Percentiles rank a stretch among this genome's conserved stretches.
These are phyloP conservation scores for Xylaria sp. DNA, from an alignment of 2,329 filamentous ascomycete species.

Conservation along the genomic window DNA sequence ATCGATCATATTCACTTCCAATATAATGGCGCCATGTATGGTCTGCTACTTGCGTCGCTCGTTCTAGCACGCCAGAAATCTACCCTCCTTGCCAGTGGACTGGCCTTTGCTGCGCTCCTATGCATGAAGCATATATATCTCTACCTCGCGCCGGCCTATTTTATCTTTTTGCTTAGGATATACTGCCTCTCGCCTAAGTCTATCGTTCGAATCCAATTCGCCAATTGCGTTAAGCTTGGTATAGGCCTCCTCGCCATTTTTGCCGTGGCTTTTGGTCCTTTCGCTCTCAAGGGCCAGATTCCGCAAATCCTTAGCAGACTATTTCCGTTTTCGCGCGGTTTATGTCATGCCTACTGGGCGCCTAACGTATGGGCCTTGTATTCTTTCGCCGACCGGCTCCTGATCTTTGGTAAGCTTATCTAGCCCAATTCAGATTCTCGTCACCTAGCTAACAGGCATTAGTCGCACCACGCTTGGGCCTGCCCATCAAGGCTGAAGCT, in stretches of 20 bases:
- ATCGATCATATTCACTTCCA: constrained; percentile 98
- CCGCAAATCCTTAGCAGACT: constrained; percentile 84
- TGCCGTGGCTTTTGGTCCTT: constrained; percentile 87
- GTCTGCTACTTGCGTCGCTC: constrained; percentile 86
- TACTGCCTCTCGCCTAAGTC: constrained; percentile 87
- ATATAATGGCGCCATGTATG: constrained; percentile 98
- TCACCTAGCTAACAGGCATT: constrained; percentile 49
- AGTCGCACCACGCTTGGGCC: constrained; percentile 85
- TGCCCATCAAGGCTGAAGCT: constrained; percentile 78
- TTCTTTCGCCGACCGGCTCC: constrained; percentile 84
- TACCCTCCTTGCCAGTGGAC: constrained; percentile 79
- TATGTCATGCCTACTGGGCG: constrained; percentile 99
- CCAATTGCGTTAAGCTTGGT: constrained; percentile 87
- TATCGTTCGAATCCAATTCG: constrained; percentile 78
- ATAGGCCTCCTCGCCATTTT: constrained; percentile 77
- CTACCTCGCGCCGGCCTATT: constrained; percentile 95
- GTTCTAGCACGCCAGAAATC: constrained; percentile 81
- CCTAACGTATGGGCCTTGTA: constrained; percentile 98
- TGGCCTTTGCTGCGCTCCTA: constrained; percentile 84
- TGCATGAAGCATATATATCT: constrained; percentile 99
- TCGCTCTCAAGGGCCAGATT: constrained; percentile 82
- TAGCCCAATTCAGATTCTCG: not conserved
- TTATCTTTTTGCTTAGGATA: constrained; percentile 87
- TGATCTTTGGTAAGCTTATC: constrained; percentile 77
- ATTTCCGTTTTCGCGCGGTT: constrained; percentile 91